Evolutionary conservation across 148 eudicot genomes (phyloP), one percentile per base, ranked within the genome.

Genomic region (Silene conica): DNA sequence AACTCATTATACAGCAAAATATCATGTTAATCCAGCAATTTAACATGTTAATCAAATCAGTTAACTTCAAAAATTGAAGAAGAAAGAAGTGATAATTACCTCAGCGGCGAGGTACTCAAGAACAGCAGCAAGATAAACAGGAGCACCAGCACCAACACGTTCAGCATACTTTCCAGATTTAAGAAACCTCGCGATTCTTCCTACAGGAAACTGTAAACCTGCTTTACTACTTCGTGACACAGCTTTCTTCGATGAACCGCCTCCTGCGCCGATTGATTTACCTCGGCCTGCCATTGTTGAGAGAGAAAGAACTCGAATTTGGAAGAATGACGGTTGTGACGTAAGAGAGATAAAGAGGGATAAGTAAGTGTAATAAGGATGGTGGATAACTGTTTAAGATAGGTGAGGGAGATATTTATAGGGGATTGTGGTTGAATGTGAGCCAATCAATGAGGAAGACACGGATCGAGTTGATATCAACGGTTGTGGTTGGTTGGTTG

Each of bases 121-220:
- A 8, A 74, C 85, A 19, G 84, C 84, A 14, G 82, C 81, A 69
- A 82, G 84, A 41, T 82, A 82, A 8, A 82, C 84, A 2, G 85
- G 85, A 55, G 85, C 85, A 6, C 85, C 84, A n/a, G 84, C 84
- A 20, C 81, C 84, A 12, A 78, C 84, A 41, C 84, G 81, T 69
- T 74, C 81, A 48, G 82, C 85, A n/a, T 82, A 82, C 64, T 78
- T 82, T 0, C 82, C 85, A 23, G 82, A 50, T 28, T 82, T 82
- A 46, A 82, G 75, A 20, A 82, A 82, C n/a, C 85, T 77, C 19
- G 82, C 82, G 74, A 82, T 79, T 70, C 85, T 80, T 26, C 85
- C 85, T 2, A 79, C 85, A 54, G 85, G 85, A 23, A 82, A 82
- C 63, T 82, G 85, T 12, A 82, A 77, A 3, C 85, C 85, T 3